Conservation (phyloP, 75 land plant genomes). For the Chamaecyparis obtusa region DNA sequence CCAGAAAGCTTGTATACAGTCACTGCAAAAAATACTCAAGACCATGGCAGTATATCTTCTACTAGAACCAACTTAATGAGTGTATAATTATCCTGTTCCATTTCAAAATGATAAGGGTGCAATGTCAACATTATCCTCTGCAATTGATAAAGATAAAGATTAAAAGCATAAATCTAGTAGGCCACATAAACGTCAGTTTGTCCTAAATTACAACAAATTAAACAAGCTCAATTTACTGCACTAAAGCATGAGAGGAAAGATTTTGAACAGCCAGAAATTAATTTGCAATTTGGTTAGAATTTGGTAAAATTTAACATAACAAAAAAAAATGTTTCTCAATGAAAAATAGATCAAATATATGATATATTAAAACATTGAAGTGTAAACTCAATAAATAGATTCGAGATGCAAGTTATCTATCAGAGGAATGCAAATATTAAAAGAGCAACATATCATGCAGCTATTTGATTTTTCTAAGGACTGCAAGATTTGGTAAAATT, state of each 20-base stretch:
- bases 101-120: background rate
- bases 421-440: background rate
- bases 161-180: background rate
- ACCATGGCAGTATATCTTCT: background rate
- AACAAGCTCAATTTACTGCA: too few species aligned
- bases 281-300: background rate
- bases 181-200: background rate
- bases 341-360: background rate
- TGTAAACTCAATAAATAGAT: background rate
- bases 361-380: too few species aligned
- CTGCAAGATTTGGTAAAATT: too few species aligned
- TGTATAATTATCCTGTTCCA: background rate
- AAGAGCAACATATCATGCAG: background rate
- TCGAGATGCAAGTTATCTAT: background rate
- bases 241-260: too few species aligned
- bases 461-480: background rate
- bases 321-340: background rate
- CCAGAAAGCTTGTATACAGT: too few species aligned
- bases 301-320: background rate
- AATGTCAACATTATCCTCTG: background rate
- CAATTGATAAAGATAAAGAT: background rate
- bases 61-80: background rate
- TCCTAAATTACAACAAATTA: background rate
- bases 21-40: too few species aligned
- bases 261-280: too few species aligned